Base-by-base conservation (phyloP, 257 asterid species). In the Solanum megistacrolobum region DNA sequence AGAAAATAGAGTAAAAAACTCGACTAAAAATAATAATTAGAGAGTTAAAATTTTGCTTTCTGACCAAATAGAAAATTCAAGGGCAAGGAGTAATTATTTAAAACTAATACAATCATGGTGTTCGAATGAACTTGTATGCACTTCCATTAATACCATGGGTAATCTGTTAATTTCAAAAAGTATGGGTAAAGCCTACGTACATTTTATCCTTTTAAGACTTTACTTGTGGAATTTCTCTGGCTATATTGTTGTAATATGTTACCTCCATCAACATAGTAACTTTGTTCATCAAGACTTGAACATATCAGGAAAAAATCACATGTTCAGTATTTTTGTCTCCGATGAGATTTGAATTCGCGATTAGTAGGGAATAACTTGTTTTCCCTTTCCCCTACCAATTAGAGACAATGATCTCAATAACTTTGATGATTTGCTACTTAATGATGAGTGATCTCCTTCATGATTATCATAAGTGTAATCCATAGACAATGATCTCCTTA, bases 401-500 rank as follows among this genome's bases (percentile, higher is more conserved):
- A 14, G 16, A 20, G 82, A 74, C 20, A 74, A 74, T 21, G 82
- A 74, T 21, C 48, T 74, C 31, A 74, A 35, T 36, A 74, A 74
- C 46, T 35, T 35, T 25, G 82, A 5, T 35, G 82, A 35, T 74
- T 35, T 74, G 5, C 31, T 74, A 14, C 82, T 35, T 74, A 74
- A 74, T 74, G 82, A 35, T 35, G 52, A 74, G 39, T 74, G 25
- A 35, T 73, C 82, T 2, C 13, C 81, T 35, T 35, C 82, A 3
- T 35, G 82, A 74, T 35, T 35, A 35, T 73, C n/a, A 3, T 3
- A 21, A 35, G 14, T 74, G 43, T 78, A 92, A 93, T 90, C 95
- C 94, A 93, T 72, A 2, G 98, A 95, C 90, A 91, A 18, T 25
- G 98, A 93, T 14, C 97, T 91, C 91, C 92, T 92, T 46, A 48